These are phyloP conservation scores for Microsporum canis DNA, from an alignment of 2,329 filamentous ascomycete genomes.

Conservation along the genomic window DNA sequence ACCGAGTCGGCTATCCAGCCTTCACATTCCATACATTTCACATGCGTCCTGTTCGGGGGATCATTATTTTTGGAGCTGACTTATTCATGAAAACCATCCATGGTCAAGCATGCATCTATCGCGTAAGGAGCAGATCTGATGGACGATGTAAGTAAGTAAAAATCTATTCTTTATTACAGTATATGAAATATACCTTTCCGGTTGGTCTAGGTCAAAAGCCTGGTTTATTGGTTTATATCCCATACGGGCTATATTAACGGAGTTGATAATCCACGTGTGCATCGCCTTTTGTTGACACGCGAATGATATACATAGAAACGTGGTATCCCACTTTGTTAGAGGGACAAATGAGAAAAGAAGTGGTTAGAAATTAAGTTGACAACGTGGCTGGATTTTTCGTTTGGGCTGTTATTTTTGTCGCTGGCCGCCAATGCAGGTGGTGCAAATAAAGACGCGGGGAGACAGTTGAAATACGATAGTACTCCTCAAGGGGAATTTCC, in stretches of 20 bases:
- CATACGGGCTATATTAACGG: neutral
- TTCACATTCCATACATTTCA: neutral
- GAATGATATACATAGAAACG: neutral
- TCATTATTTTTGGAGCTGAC: neutral
- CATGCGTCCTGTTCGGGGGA: neutral
- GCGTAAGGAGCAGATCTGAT: neutral
- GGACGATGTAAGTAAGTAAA: neutral
- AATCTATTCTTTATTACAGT: neutral
- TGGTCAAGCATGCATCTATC: neutral
- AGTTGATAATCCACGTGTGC: neutral
- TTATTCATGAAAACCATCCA: neutral
- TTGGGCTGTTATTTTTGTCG: neutral
- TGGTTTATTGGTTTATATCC: neutral
- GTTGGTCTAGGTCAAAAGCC: neutral
- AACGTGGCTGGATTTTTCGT: neutral
- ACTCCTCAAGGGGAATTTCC: neutral
- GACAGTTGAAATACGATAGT: neutral
- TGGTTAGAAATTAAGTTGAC: neutral
- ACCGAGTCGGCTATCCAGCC: neutral
- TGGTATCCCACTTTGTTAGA: neutral
- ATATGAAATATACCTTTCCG: neutral
- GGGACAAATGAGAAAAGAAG: neutral
- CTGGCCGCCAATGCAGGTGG: neutral
- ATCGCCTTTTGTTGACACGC: neutral
- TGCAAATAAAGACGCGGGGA: neutral